These are phyloP conservation scores for Orbilia brochopaga DNA, from an alignment of 2,329 filamentous ascomycete genomes.

Conservation along the genomic window DNA sequence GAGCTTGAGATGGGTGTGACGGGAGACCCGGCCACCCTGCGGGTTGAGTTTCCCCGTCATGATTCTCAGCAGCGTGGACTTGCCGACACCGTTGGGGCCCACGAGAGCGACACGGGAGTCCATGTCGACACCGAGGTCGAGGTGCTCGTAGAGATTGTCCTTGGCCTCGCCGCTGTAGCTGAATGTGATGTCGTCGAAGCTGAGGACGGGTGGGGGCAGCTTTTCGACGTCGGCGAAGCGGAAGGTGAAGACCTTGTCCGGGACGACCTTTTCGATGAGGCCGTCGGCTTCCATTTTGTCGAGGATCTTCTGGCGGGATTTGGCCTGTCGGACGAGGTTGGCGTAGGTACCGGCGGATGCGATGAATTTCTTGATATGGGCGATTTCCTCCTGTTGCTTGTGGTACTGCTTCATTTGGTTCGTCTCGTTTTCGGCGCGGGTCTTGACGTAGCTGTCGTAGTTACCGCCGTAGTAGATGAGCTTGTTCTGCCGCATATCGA, in stretches of 20 bases:
- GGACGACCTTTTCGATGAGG: constrained; percentile 87
- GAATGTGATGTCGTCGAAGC: constrained; percentile 96
- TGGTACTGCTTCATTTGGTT: constrained; percentile 99
- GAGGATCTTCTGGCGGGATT: constrained; percentile 98
- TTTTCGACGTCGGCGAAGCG: constrained; percentile 98
- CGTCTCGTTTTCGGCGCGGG: constrained; percentile 86
- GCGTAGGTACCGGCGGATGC: constrained; percentile 99
- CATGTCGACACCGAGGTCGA: constrained; percentile 99
- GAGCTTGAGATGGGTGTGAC: constrained; percentile 98
- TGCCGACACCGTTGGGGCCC: constrained; percentile 98
- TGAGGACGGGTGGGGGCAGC: constrained; percentile 94
- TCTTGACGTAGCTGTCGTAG: constrained; percentile 92
- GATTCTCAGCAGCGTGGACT: constrained; percentile 91
- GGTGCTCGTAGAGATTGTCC: constrained; percentile 93
- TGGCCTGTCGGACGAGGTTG: constrained; percentile 98
- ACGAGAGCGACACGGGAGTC: constrained; percentile 96
- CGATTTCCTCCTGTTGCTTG: constrained; percentile 99
- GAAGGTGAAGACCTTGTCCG: constrained; percentile 93
- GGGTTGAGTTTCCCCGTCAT: constrained; percentile 96
- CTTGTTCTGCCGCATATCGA: constrained; percentile 90
- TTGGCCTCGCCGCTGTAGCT: constrained; percentile 89
- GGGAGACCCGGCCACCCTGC: constrained; percentile 78
- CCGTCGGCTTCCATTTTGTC: constrained; percentile 99
- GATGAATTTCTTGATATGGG: constrained; percentile 99
- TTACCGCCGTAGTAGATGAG: constrained; percentile 99